Evolutionary conservation across 2,329 filamentous ascomycete genomes (phyloP).

Genomic region (Ophiognomonia clavigignenti-juglandacearum): DNA sequence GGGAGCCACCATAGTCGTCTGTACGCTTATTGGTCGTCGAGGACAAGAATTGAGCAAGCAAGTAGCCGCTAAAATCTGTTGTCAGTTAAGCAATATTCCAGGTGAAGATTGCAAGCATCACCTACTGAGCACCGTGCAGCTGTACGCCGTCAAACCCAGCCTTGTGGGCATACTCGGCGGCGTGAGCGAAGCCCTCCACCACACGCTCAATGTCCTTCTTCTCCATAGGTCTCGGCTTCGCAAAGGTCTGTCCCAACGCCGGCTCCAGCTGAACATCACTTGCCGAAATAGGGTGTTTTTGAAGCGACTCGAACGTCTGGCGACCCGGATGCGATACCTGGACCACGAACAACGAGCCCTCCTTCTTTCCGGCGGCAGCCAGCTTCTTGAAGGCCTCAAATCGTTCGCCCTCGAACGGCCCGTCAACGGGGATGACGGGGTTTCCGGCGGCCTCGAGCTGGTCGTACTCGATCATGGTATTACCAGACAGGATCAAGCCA

Average conservation of each 20-base stretch:
- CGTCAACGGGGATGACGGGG: constrained; percentile 50
- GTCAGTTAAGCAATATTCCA: no score
- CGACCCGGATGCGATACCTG: constrained; percentile 62
- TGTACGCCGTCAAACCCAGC: constrained; percentile 47
- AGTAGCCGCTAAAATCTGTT: constrained; percentile 37
- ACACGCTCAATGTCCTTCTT: constrained; percentile 46
- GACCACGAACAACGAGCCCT: constrained; percentile 55
- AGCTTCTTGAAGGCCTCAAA: constrained; percentile 58
- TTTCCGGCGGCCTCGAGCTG: constrained; percentile 53
- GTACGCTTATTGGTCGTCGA: constrained; percentile 31
- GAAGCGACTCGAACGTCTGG: constrained; percentile 34
- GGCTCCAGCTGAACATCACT: constrained; percentile 33
- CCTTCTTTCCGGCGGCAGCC: constrained; percentile 47
- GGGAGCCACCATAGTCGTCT: constrained; percentile 34
- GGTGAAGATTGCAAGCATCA: neutral
- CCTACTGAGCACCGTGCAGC: constrained; percentile 40
- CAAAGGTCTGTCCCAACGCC: constrained; percentile 43
- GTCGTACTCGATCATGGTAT: constrained; percentile 59
- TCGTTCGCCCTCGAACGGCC: constrained; percentile 47
- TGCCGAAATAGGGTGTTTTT: constrained; percentile 33
- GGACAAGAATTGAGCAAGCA: constrained; percentile 36
- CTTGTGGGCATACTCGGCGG: constrained; percentile 51
- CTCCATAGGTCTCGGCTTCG: constrained; percentile 45
- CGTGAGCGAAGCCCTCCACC: constrained; percentile 50
- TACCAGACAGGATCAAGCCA: constrained; percentile 58